Base-by-base conservation (phyloP, 2,329 filamentous ascomycete genomes). In the Penicillium expansum region DNA sequence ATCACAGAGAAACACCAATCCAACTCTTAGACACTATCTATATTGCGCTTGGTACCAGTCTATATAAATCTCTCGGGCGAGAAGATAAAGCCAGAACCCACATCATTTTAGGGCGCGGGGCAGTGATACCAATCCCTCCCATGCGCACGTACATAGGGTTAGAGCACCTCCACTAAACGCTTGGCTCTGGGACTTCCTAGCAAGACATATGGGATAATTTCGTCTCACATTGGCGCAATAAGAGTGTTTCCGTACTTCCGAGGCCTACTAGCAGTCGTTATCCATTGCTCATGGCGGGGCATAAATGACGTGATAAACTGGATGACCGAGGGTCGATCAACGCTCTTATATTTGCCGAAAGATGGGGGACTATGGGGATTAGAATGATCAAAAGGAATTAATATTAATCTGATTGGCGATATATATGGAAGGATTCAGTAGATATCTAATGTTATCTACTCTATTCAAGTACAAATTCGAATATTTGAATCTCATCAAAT, bases 271-370 rank as follows among this genome's bases (percentile, higher is more conserved):
- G 9, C n/a, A 48, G 44, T 24, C 59, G 16, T 14, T 60, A 29
- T 20, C 42, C 55, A 68, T 72, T 68, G 69, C 68, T 64, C 64
- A 69, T 66, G 61, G 68, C 67, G 69, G 70, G 69, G 69, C 61
- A 57, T 39, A 33, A 50, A 72, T 72, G 66, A 61, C 69, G 70
- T 71, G 69, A 69, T 71, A 10, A 52, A 43, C 29, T 32, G 43
- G 22, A 55, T 8, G 14, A 45, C 22, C 29, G 54, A 48, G 42
- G 41, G 55, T 50, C 56, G 55, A 59, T 58, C 42, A 22, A 22
- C 20, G 18, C 8, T 47, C 20, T 48, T 33, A 48, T 35, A 48
- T 33, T 7, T 33, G 18, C 13, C 13, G 20, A 11, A 35, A 35
- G 30, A 24, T 33, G 30, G 16, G 30, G 18, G 44, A 22, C 18